Base-by-base conservation (phyloP, 495 filamentous ascomycete genomes). In the Penicillium atrosanguineum region DNA sequence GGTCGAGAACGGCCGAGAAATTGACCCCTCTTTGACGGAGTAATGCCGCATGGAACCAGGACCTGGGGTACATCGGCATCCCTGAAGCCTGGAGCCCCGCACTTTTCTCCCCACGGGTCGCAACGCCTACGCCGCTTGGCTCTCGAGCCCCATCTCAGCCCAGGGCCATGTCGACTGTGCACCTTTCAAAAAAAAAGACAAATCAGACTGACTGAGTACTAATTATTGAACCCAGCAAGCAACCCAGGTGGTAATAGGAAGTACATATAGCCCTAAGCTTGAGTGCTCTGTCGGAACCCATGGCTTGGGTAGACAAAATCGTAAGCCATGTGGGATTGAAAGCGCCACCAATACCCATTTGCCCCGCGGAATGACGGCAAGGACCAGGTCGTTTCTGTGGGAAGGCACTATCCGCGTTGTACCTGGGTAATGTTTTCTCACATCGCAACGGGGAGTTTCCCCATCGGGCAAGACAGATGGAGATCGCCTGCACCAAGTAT, bases 81-180 rank as follows among this genome's bases (percentile, higher is more conserved):
- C 19, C 40, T 45, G 46, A 34, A 45, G 40, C 39, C 48, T 50
- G 57, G 53, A 56, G 44, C 46, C 46, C 58, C 58, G 58, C 58
- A 61, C 50, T 56, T 46, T 42, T 36, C 16, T 40, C 52, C 52
- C 46, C 44, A 21, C 42, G 36, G 42, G 40, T 56, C 41, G 42
- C 54, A 49, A 50, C 46, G 50, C 40, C 18, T 26, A 26, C 29
- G 18, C 14, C 20, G 44, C 51, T 50, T 57, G 44, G 44, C 38
- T 42, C n/a, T 12, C 34, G 51, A 20, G 26, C 45, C 37, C 28
- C 49, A 52, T 52, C 19, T 31, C 23, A 44, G 38, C 41, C 23
- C 23, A 23, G 5, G 23, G 23, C 5, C 23, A 5, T 23, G 23
- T 23, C 5, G 23, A 23, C 2, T 5, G 23, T 5, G 23, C 2